Percentiles rank a stretch among this genome's conserved stretches.
Evolutionary conservation across 768 basidiomycete genomes (phyloP).

Genomic region (Rhizopogon sp.): DNA sequence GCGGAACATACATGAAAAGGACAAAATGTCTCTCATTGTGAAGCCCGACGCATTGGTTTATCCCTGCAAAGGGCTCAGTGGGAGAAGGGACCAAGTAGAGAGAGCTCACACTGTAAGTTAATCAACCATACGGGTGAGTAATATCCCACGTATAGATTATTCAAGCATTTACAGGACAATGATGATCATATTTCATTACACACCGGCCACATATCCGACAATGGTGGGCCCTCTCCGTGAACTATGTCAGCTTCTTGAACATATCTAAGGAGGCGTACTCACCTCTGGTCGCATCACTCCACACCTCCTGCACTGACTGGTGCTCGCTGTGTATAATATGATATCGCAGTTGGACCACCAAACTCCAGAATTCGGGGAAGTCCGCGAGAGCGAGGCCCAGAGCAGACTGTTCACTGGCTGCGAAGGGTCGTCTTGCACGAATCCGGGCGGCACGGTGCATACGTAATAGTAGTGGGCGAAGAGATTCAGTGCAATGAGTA

Average conservation of each 20-base stretch:
- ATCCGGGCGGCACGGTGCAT: constrained; percentile 77
- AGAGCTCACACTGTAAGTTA: constrained; percentile 34
- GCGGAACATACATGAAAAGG: constrained; percentile 73
- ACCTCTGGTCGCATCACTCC: constrained; percentile 74
- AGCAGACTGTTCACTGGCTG: constrained; percentile 36
- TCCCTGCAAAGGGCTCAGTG: constrained; percentile 48
- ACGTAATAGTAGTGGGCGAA: constrained; percentile 83
- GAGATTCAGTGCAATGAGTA: constrained; percentile 75
- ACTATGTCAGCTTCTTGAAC: constrained; percentile 10
- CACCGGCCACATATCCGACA: constrained; percentile 89
- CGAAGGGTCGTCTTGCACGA: constrained; percentile 53
- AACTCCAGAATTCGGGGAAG: constrained; percentile 31
- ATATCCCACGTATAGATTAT: constrained; percentile 1
- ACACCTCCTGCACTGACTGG: constrained; percentile 68
- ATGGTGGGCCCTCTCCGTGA: constrained; percentile 79
- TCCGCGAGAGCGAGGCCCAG: constrained; percentile 46
- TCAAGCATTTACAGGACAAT: constrained; percentile 70
- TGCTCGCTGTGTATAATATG: constrained; percentile 47
- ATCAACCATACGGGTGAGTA: constrained; percentile 1
- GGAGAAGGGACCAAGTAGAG: neutral
- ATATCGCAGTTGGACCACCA: constrained; percentile 42
- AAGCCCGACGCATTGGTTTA: constrained; percentile 95
- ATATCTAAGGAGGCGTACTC: constrained; percentile 16
- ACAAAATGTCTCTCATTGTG: constrained; percentile 96
- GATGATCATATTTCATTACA: constrained; percentile 87